Percentiles rank a stretch among this genome's conserved stretches.
Conservation (phyloP, 129 eudicot genomes). For the Solidago caesia region DNA sequence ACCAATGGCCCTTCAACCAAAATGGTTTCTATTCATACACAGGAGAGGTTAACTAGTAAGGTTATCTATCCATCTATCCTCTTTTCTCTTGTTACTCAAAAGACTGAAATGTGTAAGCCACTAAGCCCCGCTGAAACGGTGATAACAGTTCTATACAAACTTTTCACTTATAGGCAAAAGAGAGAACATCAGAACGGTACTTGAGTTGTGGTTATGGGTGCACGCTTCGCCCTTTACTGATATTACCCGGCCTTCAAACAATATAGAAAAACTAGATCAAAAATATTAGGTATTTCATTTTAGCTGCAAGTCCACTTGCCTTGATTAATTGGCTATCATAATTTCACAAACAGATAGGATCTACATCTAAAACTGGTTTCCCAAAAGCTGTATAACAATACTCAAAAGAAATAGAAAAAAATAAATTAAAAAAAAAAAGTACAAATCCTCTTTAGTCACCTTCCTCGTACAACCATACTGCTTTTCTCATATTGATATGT, state of each 20-base stretch:
- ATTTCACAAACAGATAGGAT: not conserved
- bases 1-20: no score
- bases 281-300: not conserved
- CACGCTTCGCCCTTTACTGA: not conserved
- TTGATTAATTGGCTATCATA: not conserved
- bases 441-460: not conserved
- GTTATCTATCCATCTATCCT: no score
- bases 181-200: not conserved
- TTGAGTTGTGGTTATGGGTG: not conserved
- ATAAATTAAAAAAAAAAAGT: not conserved
- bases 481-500: no score
- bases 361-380: no score
- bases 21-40: no score
- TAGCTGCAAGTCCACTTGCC: not conserved
- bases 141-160: no score
- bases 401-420: not conserved
- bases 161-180: no score
- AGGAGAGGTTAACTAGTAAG: no score
- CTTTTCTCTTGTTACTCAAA: no score
- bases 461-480: no score
- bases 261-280: not conserved
- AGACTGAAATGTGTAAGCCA: no score
- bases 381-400: not conserved
- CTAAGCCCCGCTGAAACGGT: no score
- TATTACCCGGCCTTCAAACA: not conserved